Conservation (phyloP, 2,329 filamentous ascomycete species). For the Emergomyces orientalis region DNA sequence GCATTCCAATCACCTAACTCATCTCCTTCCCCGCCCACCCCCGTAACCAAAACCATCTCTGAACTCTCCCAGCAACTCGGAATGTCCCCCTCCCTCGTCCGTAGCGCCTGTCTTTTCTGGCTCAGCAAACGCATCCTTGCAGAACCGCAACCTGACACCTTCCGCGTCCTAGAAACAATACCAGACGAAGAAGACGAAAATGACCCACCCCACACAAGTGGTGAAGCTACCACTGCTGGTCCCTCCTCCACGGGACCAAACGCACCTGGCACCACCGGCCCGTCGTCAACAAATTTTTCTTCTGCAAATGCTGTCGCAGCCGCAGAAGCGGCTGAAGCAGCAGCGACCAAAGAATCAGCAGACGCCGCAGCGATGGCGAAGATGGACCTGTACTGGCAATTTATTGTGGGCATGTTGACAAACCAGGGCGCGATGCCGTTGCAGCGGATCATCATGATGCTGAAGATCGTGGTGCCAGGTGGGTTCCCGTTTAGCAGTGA, state of each 20-base stretch:
- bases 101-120: constrained; percentile 54
- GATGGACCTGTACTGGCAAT: constrained; percentile 74
- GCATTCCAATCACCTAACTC: constrained; percentile 56
- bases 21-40: constrained; percentile 10
- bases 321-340: constrained; percentile 34
- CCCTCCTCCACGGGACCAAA: constrained; percentile 18
- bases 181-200: constrained; percentile 26
- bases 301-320: constrained; percentile 29
- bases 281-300: constrained; percentile 5
- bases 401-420: constrained; percentile 89
- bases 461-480: constrained; percentile 81
- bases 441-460: constrained; percentile 79
- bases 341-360: constrained; percentile 37
- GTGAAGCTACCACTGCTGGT: constrained; percentile 17
- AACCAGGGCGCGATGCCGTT: constrained; percentile 81
- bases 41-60: constrained; percentile 31
- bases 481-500: constrained; percentile 86
- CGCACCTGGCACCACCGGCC: constrained; percentile 2
- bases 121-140: constrained; percentile 47
- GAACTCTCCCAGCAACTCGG: constrained; percentile 42
- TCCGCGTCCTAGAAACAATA: constrained; percentile 48
- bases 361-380: constrained; percentile 57
- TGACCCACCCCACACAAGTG: constrained; percentile 15
- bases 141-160: constrained; percentile 42
- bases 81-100: constrained; percentile 50